phyloP scores from a whole-genome alignment of 345 rosid genomes.

The Excoecaria agallocha region DNA sequence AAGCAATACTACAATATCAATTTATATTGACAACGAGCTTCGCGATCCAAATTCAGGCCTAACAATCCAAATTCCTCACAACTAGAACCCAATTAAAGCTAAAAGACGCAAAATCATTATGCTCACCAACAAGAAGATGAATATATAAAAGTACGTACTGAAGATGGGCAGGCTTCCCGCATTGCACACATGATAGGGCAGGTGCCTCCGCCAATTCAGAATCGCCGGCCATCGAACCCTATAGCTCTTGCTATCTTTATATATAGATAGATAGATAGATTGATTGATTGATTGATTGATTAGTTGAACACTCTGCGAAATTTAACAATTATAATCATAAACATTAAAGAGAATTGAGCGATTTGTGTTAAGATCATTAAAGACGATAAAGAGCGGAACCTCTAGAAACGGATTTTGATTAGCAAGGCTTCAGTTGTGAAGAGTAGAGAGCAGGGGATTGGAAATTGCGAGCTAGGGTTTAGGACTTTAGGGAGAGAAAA shows the following conservation, averaged over 20 bases:
- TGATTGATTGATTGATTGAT: no score
- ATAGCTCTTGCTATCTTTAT: background rate
- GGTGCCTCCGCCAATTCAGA: conserved; percentile 37
- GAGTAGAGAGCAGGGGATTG: background rate
- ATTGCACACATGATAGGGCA: conserved; percentile 43
- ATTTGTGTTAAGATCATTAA: background rate
- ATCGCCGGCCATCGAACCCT: conserved; percentile 46
- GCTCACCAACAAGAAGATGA: background rate
- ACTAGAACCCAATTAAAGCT: background rate
- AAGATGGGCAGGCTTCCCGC: conserved; percentile 59
- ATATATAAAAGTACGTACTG: conserved; percentile 36
- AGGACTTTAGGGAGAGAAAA: background rate
- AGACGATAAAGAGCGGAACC: background rate
- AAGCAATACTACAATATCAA: background rate
- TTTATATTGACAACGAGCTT: background rate
- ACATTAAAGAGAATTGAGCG: background rate
- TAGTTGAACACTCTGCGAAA: background rate
- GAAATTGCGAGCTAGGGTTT: conserved; percentile 10
- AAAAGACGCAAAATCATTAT: background rate
- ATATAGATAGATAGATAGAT: no score
- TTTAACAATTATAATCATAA: background rate
- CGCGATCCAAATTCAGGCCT: background rate
- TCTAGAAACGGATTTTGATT: background rate
- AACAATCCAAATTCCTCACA: background rate
- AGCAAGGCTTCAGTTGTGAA: background rate